Evolutionary conservation across 176 grass and related monocot genomes (phyloP).

Genomic region (Oryza meyeriana): DNA sequence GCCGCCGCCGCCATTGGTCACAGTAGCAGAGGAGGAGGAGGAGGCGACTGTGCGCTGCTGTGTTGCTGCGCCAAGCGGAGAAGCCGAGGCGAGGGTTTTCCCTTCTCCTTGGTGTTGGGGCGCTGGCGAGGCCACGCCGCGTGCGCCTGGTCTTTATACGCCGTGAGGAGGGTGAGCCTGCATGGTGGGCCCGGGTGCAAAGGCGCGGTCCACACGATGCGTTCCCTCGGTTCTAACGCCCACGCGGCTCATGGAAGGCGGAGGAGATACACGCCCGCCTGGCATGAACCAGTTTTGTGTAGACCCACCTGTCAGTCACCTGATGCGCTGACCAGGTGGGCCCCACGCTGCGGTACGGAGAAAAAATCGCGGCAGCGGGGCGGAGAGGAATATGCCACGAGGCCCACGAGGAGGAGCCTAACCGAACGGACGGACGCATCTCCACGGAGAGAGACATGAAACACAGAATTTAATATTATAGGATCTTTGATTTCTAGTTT

Average conservation of each 20-base stretch:
- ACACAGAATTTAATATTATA: no score
- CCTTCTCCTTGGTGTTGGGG: background rate
- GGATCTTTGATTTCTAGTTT: no score
- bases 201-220: slow-evolving; percentile 38
- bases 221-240: slow-evolving; percentile 48
- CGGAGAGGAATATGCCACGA: background rate
- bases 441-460: no score
- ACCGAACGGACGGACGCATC: no score
- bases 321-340: background rate
- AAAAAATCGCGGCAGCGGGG: background rate
- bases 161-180: background rate
- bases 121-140: background rate
- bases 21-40: background rate
- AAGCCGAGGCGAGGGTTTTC: background rate
- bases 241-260: background rate
- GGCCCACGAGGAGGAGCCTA: no score
- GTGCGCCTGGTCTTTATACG: slow-evolving; percentile 48
- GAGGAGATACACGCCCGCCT: slow-evolving; percentile 13
- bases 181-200: slow-evolving; percentile 1
- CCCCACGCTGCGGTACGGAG: background rate
- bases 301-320: background rate
- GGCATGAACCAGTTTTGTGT: background rate
- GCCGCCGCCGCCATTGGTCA: slow-evolving; percentile 52
- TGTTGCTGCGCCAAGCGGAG: background rate
- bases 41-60: slow-evolving; percentile 1